phyloP scores from a whole-genome alignment of 2,329 filamentous ascomycete species.

The Fusarium floridanum region DNA sequence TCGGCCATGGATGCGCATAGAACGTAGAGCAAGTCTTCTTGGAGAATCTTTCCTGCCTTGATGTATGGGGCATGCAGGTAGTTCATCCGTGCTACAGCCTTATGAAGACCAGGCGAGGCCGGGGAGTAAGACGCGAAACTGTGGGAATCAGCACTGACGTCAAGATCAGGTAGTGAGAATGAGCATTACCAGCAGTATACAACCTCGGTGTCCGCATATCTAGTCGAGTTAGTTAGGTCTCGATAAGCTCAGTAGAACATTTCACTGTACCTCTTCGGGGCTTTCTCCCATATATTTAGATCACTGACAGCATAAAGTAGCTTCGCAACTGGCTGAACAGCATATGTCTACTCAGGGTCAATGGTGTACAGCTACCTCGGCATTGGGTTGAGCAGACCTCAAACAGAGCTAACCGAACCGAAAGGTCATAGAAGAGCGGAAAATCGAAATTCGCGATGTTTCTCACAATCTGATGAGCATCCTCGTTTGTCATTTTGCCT shows the following conservation, averaged over 20 bases:
- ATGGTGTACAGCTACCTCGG: neutral
- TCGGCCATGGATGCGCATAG: slow-evolving; percentile 73
- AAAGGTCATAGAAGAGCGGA: slow-evolving; percentile 53
- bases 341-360: slow-evolving; percentile 53
- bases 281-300: slow-evolving; percentile 48
- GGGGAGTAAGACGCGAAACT: slow-evolving; percentile 51
- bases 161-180: neutral
- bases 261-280: slow-evolving; percentile 52
- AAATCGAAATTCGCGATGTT: slow-evolving; percentile 53
- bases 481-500: slow-evolving; percentile 56
- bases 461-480: slow-evolving; percentile 60
- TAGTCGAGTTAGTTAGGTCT: slow-evolving; percentile 28
- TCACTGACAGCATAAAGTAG: slow-evolving; percentile 54
- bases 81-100: slow-evolving; percentile 56
- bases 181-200: slow-evolving; percentile 52
- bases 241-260: neutral
- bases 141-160: neutral
- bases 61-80: slow-evolving; percentile 55
- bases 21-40: slow-evolving; percentile 56
- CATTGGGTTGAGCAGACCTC: slow-evolving; percentile 45
- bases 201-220: slow-evolving; percentile 57
- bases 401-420: slow-evolving; percentile 57
- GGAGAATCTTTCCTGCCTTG: slow-evolving; percentile 52
- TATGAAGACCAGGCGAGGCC: slow-evolving; percentile 48
- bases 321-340: slow-evolving; percentile 53